A percentile compares a stretch with the other conserved stretches of the same genome.
Conservation (phyloP, 1,284 basidiomycete species). For the Vanrija pseudolonga region DNA sequence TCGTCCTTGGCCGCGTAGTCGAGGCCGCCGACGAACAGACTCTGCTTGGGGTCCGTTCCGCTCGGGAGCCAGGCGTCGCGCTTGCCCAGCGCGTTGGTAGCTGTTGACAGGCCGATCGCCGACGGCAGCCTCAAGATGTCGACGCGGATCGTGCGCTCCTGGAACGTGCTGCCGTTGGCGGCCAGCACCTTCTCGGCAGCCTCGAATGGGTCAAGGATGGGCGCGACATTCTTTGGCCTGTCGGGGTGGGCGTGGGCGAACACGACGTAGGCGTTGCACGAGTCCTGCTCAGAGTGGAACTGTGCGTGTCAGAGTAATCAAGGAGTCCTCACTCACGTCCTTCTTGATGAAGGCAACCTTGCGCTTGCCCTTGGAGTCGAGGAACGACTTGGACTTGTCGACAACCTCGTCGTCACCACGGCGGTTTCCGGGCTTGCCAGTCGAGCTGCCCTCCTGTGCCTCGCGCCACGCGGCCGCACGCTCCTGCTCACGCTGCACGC, state of each 20-base stretch:
- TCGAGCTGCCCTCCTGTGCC: slow-evolving; percentile 33
- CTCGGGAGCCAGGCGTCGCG: slow-evolving; percentile 40
- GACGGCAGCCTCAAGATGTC: slow-evolving; percentile 59
- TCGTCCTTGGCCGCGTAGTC: slow-evolving; percentile 91
- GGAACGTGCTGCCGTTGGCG: slow-evolving; percentile 69
- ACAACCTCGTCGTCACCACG: slow-evolving; percentile 39
- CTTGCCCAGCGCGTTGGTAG: slow-evolving; percentile 36
- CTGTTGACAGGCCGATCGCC: slow-evolving; percentile 30
- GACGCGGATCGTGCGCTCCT: slow-evolving; percentile 69
- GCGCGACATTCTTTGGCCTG: slow-evolving; percentile 57
- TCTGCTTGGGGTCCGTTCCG: slow-evolving; percentile 69
- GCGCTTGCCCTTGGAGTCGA: slow-evolving; percentile 84
- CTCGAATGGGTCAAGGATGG: slow-evolving; percentile 67
- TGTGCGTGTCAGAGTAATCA: slow-evolving; percentile 8
- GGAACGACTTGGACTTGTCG: slow-evolving; percentile 53
- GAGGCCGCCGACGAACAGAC: slow-evolving; percentile 86
- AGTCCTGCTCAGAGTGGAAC: slow-evolving; percentile 66
- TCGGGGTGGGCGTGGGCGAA: slow-evolving; percentile 65
- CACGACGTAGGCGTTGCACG: slow-evolving; percentile 80
- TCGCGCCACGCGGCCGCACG: slow-evolving; percentile 61
- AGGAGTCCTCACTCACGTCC: slow-evolving; percentile 52
- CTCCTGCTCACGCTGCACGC: slow-evolving; percentile 48
- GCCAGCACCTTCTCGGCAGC: slow-evolving; percentile 60
- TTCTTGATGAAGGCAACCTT: slow-evolving; percentile 91
- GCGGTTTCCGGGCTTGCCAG: slow-evolving; percentile 54